Base-by-base conservation (phyloP, 345 rosid species). In the Pseudoturritis turrita region DNA sequence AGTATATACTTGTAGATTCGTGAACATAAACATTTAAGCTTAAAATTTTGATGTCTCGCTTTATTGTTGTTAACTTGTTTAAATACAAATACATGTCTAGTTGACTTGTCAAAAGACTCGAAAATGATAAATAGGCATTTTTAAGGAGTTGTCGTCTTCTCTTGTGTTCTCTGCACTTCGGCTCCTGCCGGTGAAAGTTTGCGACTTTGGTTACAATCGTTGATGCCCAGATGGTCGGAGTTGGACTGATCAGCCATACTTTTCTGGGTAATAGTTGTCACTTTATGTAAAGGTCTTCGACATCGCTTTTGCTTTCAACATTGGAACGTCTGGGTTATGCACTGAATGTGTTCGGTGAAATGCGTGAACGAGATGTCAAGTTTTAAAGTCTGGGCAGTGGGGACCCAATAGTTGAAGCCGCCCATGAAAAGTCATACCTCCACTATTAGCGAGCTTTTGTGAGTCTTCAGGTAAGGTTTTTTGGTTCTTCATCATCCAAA, bases 151-250 rank as follows among this genome's bases (percentile, higher is more conserved):
- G 13, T 54, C 7, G 4, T 60, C 61, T 18, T 33, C 68, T 37
- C 40, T 15, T 11, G 64, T 23, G 11, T 57, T 46, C 49, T 25
- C 10, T 40, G 37, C 39, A 58, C 28, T 45, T 28, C n/a, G 3
- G 26, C 4, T 14, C 1, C 23, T 39, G 23, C 10, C 8, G 25
- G 18, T 43, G 19, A 43, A 62, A 52, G 46, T 31, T 3, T 41
- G 68, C 62, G 9, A 71, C 62, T 71, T 62, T 71, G 45, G 62
- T 62, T 28, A 52, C 19, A 52, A n/a, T n/a, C 35, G 54, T 29
- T 18, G 46, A 53, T 35, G 40, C 58, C 65, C 43, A 47, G 15
- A 37, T 60, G 72, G 6, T 68, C 0, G 11, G 41, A 52, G n/a
- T 15, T 67, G 31, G 33, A 58, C 26, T 23, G 21, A 19, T 39